Evolutionary conservation across 2,329 filamentous ascomycete species (phyloP), one percentile per base, ranked within the genome.

Genomic region (Xylaria sp.): DNA sequence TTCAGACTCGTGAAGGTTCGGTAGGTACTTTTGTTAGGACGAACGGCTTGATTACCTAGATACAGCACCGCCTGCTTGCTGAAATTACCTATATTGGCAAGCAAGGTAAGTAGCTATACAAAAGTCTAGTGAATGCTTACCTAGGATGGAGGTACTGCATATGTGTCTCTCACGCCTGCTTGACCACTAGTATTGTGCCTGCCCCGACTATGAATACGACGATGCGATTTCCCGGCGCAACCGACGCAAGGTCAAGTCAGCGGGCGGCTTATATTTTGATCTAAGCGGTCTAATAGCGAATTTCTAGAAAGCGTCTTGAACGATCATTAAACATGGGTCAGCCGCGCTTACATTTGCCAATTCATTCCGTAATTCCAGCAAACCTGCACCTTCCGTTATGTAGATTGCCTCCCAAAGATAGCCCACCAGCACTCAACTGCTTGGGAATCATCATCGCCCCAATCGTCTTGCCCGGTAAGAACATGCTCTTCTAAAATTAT

Each of bases 401-500:
- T 4, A 23, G 26, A 26, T 48, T 68, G 62, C 61, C 69, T 74
- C n/a, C 80, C 71, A 74, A 87, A 93, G 2, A 92, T 81, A 6
- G 88, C 89, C 86, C 90, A 88, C 91, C 91, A 93, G 74, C 91
- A 93, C 54, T 83, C 85, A 36, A 93, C 87, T 13, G 77, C 74
- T 2, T 73, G 65, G 4, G 76, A 78, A 15, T 87, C 85, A 31
- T 84, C 83, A 36, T 82, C 83, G 2, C 84, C 86, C 92, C 92
- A 95, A 77, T 95, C 92, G 76, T 95, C 92, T 74, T 88, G 86
- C 10, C 90, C 92, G 6, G 82, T 83, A 51, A 93, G 85, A 66
- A 87, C 83, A 6, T 88, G 89, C 75, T 92, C 87, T 20, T 89
- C 83, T 1, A 91, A 72, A 77, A 83, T 79, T 85, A 81, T 40